phyloP scores from a whole-genome alignment of 768 basidiomycete genomes.

The Leccinum broughii region DNA sequence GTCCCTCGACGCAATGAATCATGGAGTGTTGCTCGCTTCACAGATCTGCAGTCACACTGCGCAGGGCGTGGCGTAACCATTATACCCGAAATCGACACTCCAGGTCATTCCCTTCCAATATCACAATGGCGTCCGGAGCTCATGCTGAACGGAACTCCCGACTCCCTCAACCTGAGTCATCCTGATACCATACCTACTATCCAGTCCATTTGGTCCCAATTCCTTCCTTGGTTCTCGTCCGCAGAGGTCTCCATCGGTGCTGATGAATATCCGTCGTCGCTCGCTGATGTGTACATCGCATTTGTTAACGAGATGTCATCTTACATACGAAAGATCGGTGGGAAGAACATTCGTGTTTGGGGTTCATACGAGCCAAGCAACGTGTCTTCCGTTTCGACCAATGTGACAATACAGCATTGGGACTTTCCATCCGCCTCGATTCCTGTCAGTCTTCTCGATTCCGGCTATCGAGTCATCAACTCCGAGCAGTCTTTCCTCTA shows the following conservation, averaged over 20 bases:
- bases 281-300: conserved; percentile 43
- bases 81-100: conserved; percentile 46
- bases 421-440: conserved; percentile 35
- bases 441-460: conserved; percentile 34
- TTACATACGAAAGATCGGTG: conserved; percentile 33
- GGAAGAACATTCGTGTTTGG: conserved; percentile 45
- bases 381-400: conserved; percentile 36
- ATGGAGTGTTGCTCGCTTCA: conserved; percentile 37
- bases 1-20: conserved; percentile 43
- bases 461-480: conserved; percentile 40
- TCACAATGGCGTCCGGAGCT: conserved; percentile 48
- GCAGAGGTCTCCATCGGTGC: conserved; percentile 47
- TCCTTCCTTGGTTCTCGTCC: conserved; percentile 40
- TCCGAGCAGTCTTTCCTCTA: conserved; percentile 39
- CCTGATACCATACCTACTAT: conserved; percentile 45
- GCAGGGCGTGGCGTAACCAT: conserved; percentile 39
- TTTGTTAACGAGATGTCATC: conserved; percentile 45
- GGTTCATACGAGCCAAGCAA: conserved; percentile 42
- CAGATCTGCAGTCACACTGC: conserved; percentile 38
- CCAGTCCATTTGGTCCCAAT: conserved; percentile 43
- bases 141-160: conserved; percentile 36
- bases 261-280: conserved; percentile 40
- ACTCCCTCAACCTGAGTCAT: conserved; percentile 40
- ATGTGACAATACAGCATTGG: conserved; percentile 49
- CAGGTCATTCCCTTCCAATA: conserved; percentile 45